These are phyloP conservation scores for Pichia sp. DNA, from an alignment of 1,139 yeast genomes.

Conservation along the genomic window DNA sequence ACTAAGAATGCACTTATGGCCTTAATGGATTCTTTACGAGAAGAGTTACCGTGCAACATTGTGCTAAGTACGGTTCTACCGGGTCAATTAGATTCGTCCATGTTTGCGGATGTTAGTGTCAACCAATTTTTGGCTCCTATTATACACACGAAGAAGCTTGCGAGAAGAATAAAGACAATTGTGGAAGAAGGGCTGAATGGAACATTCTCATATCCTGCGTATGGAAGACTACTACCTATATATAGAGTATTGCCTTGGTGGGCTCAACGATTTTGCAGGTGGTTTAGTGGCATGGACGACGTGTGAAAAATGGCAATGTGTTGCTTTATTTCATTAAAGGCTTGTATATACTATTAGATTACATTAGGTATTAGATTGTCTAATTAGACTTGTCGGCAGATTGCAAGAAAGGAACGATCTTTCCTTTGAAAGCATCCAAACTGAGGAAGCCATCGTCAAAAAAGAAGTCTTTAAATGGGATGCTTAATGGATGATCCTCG, in stretches of 20 bases:
- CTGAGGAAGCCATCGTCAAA: constrained; percentile 47
- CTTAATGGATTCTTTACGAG: constrained; percentile 53
- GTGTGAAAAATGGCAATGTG: neutral
- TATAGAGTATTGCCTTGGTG: constrained; percentile 50
- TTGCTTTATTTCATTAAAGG: neutral
- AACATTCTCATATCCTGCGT: constrained; percentile 51
- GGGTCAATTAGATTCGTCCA: constrained; percentile 60
- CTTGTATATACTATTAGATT: neutral
- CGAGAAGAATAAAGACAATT: constrained; percentile 39
- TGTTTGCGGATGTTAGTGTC: constrained; percentile 61
- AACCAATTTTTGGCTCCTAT: constrained; percentile 67
- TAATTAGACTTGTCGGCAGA: constrained; percentile 17
- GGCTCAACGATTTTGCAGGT: constrained; percentile 44
- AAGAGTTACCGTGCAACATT: constrained; percentile 39
- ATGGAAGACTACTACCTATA: constrained; percentile 54
- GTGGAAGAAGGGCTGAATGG: constrained; percentile 51
- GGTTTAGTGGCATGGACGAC: constrained; percentile 51
- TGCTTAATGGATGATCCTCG: constrained; percentile 24
- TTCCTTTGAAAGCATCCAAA: constrained; percentile 36
- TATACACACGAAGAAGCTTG: constrained; percentile 42
- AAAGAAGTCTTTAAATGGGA: constrained; percentile 44
- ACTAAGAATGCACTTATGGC: constrained; percentile 61
- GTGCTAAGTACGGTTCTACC: constrained; percentile 50
- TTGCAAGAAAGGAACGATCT: constrained; percentile 27
- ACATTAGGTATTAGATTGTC: neutral